Evolutionary conservation across 495 filamentous ascomycete species (phyloP).

Genomic region (Xanthoparmelia taractica): DNA sequence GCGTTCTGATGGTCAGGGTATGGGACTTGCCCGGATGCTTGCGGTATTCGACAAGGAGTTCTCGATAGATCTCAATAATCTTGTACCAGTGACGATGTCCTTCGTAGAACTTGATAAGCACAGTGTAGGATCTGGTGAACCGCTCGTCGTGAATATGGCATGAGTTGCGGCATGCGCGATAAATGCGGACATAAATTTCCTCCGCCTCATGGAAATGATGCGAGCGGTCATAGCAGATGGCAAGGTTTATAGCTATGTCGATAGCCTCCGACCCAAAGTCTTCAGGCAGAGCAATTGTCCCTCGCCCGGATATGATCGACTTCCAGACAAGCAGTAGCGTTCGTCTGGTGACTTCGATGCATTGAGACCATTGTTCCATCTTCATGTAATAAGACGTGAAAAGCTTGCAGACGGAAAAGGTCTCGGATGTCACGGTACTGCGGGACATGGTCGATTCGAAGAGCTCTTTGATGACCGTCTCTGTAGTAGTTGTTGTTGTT

Average conservation of each 20-base stretch:
- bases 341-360: constrained; percentile 34
- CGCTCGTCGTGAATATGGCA: constrained; percentile 37
- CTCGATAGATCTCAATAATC: constrained; percentile 39
- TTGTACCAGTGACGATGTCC: constrained; percentile 40
- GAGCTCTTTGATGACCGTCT: constrained; percentile 36
- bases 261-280: constrained; percentile 35
- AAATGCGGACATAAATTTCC: constrained; percentile 51
- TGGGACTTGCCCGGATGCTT: constrained; percentile 39
- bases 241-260: constrained; percentile 34
- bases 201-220: constrained; percentile 44
- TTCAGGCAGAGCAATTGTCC: constrained; percentile 33
- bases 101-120: constrained; percentile 40
- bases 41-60: constrained; percentile 40
- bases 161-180: constrained; percentile 41
- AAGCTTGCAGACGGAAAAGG: constrained; percentile 33
- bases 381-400: constrained; percentile 39
- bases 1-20: constrained; percentile 37
- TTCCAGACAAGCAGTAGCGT: constrained; percentile 41
- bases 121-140: constrained; percentile 30
- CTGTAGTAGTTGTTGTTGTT: constrained; percentile 34
- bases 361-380: constrained; percentile 38
- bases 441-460: constrained; percentile 36
- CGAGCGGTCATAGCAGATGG: constrained; percentile 37
- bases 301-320: constrained; percentile 34
- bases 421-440: constrained; percentile 25